Conservation (phyloP, 495 filamentous ascomycete species). For the Xylaria flabelliformis region DNA sequence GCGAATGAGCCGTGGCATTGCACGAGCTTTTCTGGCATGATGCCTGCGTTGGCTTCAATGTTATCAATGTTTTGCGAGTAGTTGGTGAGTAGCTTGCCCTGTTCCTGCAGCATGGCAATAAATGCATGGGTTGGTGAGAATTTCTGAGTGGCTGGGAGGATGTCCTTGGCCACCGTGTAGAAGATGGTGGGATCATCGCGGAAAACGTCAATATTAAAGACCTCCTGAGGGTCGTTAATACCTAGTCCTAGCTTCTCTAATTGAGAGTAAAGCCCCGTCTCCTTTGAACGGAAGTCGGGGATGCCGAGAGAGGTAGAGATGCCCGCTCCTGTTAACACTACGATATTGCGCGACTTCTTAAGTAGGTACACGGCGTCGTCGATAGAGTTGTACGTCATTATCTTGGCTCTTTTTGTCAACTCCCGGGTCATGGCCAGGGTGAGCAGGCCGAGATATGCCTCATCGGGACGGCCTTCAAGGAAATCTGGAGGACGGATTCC, state of each 20-base stretch:
- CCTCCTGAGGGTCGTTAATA: conserved; percentile 87
- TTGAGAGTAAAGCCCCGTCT: conserved; percentile 85
- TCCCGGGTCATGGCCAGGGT: conserved; percentile 82
- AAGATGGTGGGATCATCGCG: conserved; percentile 87
- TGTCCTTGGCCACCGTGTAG: conserved; percentile 90
- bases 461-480: conserved; percentile 74
- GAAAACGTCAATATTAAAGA: conserved; percentile 90
- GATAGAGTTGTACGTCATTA: conserved; percentile 81
- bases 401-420: conserved; percentile 78
- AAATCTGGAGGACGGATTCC: conserved; percentile 78
- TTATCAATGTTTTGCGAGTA: conserved; percentile 99
- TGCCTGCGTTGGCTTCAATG: conserved; percentile 87
- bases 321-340: conserved; percentile 93
- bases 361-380: conserved; percentile 86
- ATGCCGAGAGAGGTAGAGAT: conserved; percentile 91
- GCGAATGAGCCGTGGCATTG: conserved; percentile 98
- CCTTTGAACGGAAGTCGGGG: conserved; percentile 86
- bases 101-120: conserved; percentile 90
- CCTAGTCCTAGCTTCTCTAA: conserved; percentile 67
- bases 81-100: conserved; percentile 90
- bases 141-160: conserved; percentile 75
- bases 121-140: conserved; percentile 93
- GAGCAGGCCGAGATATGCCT: conserved; percentile 76
- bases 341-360: conserved; percentile 76
- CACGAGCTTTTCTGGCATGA: conserved; percentile 80